Evolutionary conservation across 768 basidiomycete species (phyloP).

Genomic region (Mycena leptocephala): DNA sequence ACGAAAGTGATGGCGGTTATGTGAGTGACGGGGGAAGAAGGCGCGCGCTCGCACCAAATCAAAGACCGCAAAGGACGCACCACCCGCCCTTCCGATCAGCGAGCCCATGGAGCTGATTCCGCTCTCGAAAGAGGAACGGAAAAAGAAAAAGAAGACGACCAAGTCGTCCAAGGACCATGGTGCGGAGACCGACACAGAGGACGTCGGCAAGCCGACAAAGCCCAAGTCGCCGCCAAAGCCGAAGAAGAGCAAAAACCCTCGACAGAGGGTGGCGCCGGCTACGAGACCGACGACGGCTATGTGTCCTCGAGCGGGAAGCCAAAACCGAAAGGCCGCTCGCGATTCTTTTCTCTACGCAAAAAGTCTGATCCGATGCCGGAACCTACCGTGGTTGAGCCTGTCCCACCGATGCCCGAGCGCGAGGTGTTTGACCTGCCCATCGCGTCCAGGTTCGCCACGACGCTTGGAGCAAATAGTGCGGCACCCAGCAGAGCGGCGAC

Average conservation of each 20-base stretch:
- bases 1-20: slow-evolving; percentile 70
- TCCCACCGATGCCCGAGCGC: slow-evolving; percentile 45
- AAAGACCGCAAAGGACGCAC: slow-evolving; percentile 43
- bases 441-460: slow-evolving; percentile 64
- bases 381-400: slow-evolving; percentile 18
- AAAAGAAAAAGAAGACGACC: slow-evolving; percentile 30
- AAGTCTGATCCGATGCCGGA: slow-evolving; percentile 56
- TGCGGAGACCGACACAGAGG: slow-evolving; percentile 33
- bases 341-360: slow-evolving; percentile 62
- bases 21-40: slow-evolving; percentile 57
- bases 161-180: slow-evolving; percentile 41
- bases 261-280: slow-evolving; percentile 29
- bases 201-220: slow-evolving; percentile 28
- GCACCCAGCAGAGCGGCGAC: slow-evolving; percentile 18
- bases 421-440: slow-evolving; percentile 60
- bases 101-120: slow-evolving; percentile 41
- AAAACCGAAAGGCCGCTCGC: slow-evolving; percentile 52
- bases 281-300: slow-evolving; percentile 46
- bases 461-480: slow-evolving; percentile 34
- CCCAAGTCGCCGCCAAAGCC: slow-evolving; percentile 25
- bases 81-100: slow-evolving; percentile 40
- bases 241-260: slow-evolving; percentile 38
- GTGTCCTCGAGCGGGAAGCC: slow-evolving; percentile 35
- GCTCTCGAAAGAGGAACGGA: slow-evolving; percentile 39
- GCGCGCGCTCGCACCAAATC: slow-evolving; percentile 42